phyloP scores from a whole-genome alignment of 352 stramenopile species.

The Plasmopara muralis region DNA sequence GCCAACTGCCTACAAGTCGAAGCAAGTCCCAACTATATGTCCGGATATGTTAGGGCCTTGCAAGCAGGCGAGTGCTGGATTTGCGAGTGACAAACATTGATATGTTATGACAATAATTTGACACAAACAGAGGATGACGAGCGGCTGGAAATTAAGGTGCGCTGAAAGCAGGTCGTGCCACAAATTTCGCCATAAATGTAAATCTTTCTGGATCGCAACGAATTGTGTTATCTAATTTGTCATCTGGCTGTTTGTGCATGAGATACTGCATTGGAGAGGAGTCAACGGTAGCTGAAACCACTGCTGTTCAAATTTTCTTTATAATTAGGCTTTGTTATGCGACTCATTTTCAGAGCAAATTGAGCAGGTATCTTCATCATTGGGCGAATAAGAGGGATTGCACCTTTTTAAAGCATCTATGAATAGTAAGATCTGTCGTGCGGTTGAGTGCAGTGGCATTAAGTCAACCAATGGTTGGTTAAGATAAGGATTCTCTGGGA shows the following conservation, averaged over 20 bases:
- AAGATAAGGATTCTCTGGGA: constrained; percentile 10
- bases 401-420: not conserved
- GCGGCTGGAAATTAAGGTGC: too few species aligned
- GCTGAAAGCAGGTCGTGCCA: too few species aligned
- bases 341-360: constrained; percentile 1
- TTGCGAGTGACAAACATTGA: too few species aligned
- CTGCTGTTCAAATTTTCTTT: constrained; percentile 8
- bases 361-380: not conserved
- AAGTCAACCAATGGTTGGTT: not conserved
- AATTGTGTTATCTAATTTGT: too few species aligned
- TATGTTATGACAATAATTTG: too few species aligned
- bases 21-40: too few species aligned
- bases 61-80: too few species aligned
- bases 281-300: constrained; percentile 14
- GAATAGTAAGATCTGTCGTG: constrained; percentile 4
- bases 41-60: too few species aligned
- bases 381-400: not conserved
- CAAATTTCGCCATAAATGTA: too few species aligned
- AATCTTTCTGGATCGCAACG: too few species aligned
- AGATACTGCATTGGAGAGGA: not conserved
- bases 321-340: constrained; percentile 5
- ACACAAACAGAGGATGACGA: too few species aligned
- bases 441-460: not conserved
- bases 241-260: not conserved
- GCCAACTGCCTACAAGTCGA: too few species aligned